Base-by-base conservation (phyloP, 768 basidiomycete genomes). In the Suillus fuscotomentosus region DNA sequence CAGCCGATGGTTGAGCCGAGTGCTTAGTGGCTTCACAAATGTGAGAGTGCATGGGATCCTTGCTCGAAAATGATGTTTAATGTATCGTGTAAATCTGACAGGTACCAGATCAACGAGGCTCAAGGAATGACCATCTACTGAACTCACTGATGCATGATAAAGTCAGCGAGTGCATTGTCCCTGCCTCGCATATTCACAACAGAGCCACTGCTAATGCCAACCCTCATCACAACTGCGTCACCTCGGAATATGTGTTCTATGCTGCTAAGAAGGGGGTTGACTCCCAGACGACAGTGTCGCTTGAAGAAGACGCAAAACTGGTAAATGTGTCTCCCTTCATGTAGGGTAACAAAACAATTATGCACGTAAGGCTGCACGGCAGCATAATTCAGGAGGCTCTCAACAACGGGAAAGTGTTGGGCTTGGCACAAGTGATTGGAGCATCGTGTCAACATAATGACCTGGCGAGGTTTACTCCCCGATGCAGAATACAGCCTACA, bases 151-250 rank as follows among this genome's bases (percentile, higher is more conserved):
- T 34, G 27, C 42, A 65, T 61, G 38, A 67, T 62, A n/a, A 61
- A 67, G 63, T 67, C 66, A 10, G 55, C 60, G 10, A 67, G 15
- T 5, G 14, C 15, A 3, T 27, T 39, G 13, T 67, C 66, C 9
- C 48, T 4, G 4, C 38, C 38, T 15, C 31, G 24, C 66, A 67
- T 67, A 38, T 65, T 67, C 11, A 65, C 56, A 22, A 63, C 64
- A 3, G 54, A 51, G 5, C 34, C 22, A 1, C 9, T 11, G 47
- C n/a, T 59, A 15, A 17, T 17, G 1, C 61, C 50, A 7, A 62
- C 39, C 31, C 42, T 62, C 53, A 62, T 67, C 14, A 62, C 43
- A 3, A 60, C 61, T 4, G 24, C 61, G 27, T 67, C 59, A 6
- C 61, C 61, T 5, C 11, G 38, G 20, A 66, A 66, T 3, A 20